Evolutionary conservation across 345 rosid species (phyloP), one percentile per base, ranked within the genome.

Genomic region (Microthlaspi erraticum): DNA sequence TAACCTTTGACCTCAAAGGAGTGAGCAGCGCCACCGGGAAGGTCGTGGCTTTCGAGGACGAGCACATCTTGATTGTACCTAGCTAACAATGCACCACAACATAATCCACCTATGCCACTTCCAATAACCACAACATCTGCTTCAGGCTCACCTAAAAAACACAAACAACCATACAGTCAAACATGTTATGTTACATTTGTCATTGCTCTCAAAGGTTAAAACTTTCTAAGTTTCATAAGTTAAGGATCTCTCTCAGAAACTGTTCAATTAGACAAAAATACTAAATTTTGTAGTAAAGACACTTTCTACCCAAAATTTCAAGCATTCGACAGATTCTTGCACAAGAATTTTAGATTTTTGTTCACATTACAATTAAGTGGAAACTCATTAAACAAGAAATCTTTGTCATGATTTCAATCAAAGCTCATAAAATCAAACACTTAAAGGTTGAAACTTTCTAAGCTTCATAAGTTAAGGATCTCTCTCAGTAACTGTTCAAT

Each of bases 121-220:
- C 98, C 97, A 46, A 91, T 88, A 17, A 93, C 96, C 45, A 88
- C 86, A 45, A 90, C 82, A 82, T 93, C 98, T 2, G 96, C 97
- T 83, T 87, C 97, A 18, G 85, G 34, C 86, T 86, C 83, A 72
- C 92, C 96, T 84, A 76, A 66, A 65, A 36, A 1, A 63, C 41
- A 64, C 17, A 33, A 68, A 33, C 50, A 68, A 33, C 50, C 61
- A 66, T 42, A 57, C 66, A 26, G 10, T 10, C 29, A 56, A 26
- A 9, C 12, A 2, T 4, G 16, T 37, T 51, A 16, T 36, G 7
- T n/a, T 13, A 53, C 11, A 3, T 7, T 53, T 31, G 31, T 51
- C 38, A 23, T 29, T 54, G 0, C 16, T 33, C 13, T 14, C 36
- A 54, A 49, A 26, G 29, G 29, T 26, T 26, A 0, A 26, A 26